Evolutionary conservation across 1,284 basidiomycete genomes (phyloP), one percentile per base, ranked within the genome.

Genomic region (Pseudomicrostroma phylloplanum): DNA sequence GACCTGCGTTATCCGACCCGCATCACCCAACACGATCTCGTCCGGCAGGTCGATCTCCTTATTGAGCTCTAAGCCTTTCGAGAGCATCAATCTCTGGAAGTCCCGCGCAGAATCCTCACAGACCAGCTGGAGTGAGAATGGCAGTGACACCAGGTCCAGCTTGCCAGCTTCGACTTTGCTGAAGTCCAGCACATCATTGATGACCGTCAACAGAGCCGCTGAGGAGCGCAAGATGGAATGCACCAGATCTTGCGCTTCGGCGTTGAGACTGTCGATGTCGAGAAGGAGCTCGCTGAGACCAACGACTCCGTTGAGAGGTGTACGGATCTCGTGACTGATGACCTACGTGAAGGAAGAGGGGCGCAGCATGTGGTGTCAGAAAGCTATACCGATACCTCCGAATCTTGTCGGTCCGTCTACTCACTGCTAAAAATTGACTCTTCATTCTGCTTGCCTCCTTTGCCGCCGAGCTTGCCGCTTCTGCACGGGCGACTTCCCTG

Each of bases 401-500:
- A 7, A 3, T 23, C 46, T 3, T 48, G n/a, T 12, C 6, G 3
- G 4, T n/a, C 46, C 7, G 6, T 23, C 12, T 48, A 23, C 46
- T 48, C 46, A 48, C 51, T 17, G 43, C 43, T 13, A 48, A 21
- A 21, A 48, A 48, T 48, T 48, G 43, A 48, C 43, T 48, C 77
- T 80, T 77, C 80, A 82, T 70, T 81, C 81, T 61, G 81, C 80
- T 69, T 81, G 81, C 78, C 82, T 81, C 81, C 81, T 81, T 55
- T 76, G 74, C 74, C 1, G 72, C 72, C 1, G 66, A 64, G 51
- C 74, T 39, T 19, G 58, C 25, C 26, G 58, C 58, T n/a, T 51
- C 41, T 19, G 57, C 57, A 19, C 57, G 12, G n/a, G 57, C 41
- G 15, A 46, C 40, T 13, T 58, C 57, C 23, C 57, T 30, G 15